Percentiles rank a stretch among this genome's conserved stretches.
phyloP scores from a whole-genome alignment of 176 grass and related monocot genomes.

The Aegilops tauschii region DNA sequence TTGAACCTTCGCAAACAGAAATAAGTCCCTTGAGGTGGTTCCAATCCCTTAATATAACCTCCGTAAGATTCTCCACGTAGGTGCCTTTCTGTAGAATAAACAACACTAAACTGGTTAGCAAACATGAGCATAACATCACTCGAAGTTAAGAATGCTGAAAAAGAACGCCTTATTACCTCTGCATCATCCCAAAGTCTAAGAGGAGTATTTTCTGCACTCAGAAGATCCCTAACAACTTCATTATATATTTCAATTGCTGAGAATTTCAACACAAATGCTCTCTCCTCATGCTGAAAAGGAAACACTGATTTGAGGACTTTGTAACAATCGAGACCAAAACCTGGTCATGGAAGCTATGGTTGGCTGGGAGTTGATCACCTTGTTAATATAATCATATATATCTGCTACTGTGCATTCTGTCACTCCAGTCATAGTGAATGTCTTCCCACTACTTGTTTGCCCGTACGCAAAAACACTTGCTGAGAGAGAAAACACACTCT shows the following conservation, averaged over 20 bases:
- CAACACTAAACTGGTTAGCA: conserved; percentile 19
- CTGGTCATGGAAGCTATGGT: conserved; percentile 1
- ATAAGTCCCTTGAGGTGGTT: conserved; percentile 81
- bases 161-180: conserved; percentile 47
- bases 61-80: conserved; percentile 77
- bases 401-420: conserved; percentile 90
- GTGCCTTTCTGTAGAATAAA: conserved; percentile 70
- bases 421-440: conserved; percentile 94
- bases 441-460: conserved; percentile 98
- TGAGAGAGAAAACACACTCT: conserved; percentile 34
- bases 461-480: conserved; percentile 98
- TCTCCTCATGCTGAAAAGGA: conserved; percentile 84
- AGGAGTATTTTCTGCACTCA: conserved; percentile 61
- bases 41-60: conserved; percentile 80
- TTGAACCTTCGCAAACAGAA: conserved; percentile 86
- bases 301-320: conserved; percentile 10
- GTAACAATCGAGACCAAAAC: conserved; percentile 8
- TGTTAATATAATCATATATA: conserved; percentile 92
- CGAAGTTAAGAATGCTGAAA: not conserved
- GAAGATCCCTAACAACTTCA: conserved; percentile 87
- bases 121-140: not conserved
- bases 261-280: conserved; percentile 93
- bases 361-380: conserved; percentile 45
- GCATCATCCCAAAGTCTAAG: conserved; percentile 88
- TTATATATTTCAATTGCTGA: conserved; percentile 97